Conservation (phyloP, 2,329 filamentous ascomycete species). For the Neodidymelliopsis sp. region DNA sequence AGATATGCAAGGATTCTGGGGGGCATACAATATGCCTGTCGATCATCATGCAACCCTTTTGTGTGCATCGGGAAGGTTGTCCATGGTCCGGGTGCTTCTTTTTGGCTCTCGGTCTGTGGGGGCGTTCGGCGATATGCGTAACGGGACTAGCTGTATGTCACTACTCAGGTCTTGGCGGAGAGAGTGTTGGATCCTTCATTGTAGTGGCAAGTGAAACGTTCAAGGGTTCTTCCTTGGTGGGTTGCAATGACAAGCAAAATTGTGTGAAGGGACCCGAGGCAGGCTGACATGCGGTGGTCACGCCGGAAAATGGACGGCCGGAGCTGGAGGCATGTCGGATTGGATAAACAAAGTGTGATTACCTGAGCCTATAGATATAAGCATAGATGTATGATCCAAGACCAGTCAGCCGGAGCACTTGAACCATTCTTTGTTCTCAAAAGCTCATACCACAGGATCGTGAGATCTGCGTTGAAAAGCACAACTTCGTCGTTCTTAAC, state of each 20-base stretch:
- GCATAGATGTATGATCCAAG: neutral
- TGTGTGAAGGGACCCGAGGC: neutral
- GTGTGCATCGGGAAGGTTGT: conserved; percentile 8
- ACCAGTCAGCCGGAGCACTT: too few relatives aligned
- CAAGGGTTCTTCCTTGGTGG: neutral
- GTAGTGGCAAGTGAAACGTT: conserved; percentile 7
- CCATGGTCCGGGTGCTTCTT: too few relatives aligned
- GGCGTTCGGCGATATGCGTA: neutral
- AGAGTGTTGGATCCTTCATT: neutral
- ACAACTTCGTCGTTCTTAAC: neutral
- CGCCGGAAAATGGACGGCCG: neutral
- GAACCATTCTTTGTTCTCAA: too few relatives aligned
- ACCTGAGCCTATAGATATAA: too few relatives aligned
- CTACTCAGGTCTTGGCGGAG: neutral
- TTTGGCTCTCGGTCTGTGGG: neutral
- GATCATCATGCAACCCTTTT: neutral
- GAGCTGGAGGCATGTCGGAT: neutral
- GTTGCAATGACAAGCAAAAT: neutral
- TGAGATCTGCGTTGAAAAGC: too few relatives aligned
- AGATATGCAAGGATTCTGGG: neutral
- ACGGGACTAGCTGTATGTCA: neutral
- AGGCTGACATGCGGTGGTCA: conserved; percentile 1
- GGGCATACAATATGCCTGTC: neutral
- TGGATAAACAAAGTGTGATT: neutral
- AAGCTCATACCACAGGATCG: too few relatives aligned